Evolutionary conservation across 2,329 filamentous ascomycete species (phyloP).

Genomic region (Cordyceps javanica): DNA sequence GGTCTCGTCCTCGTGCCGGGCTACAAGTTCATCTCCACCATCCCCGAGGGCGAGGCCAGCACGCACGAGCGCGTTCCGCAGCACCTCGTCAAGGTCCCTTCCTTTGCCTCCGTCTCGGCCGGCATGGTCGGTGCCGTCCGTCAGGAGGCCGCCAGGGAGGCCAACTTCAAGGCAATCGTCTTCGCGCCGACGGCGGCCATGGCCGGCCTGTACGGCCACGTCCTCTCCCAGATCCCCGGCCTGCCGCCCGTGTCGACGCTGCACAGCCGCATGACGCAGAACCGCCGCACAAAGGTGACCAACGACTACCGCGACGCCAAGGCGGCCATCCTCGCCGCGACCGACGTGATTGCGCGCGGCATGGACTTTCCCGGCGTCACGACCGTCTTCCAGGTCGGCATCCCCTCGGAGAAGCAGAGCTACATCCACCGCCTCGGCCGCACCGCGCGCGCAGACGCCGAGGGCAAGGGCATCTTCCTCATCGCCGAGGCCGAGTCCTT

Average conservation of each 20-base stretch:
- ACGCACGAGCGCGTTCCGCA: constrained; percentile 75
- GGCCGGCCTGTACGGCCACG: constrained; percentile 43
- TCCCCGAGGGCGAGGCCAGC: constrained; percentile 65
- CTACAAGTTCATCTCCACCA: constrained; percentile 79
- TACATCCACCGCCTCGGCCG: constrained; percentile 65
- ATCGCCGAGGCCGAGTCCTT: constrained; percentile 44
- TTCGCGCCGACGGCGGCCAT: constrained; percentile 62
- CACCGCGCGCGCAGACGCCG: constrained; percentile 58
- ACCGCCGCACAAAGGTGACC: constrained; percentile 49
- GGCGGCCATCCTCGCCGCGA: constrained; percentile 55
- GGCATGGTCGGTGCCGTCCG: constrained; percentile 52
- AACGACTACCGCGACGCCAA: constrained; percentile 53
- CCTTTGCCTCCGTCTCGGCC: constrained; percentile 60
- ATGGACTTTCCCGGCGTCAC: constrained; percentile 69
- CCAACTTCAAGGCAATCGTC: constrained; percentile 75
- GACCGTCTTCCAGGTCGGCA: constrained; percentile 58
- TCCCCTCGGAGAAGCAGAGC: constrained; percentile 53
- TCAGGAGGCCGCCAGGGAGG: constrained; percentile 33
- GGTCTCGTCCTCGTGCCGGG: constrained; percentile 58
- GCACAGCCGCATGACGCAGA: constrained; percentile 46
- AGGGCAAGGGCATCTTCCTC: constrained; percentile 57
- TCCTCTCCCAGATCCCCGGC: constrained; percentile 35
- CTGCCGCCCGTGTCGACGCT: constrained; percentile 39
- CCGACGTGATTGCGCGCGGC: constrained; percentile 64
- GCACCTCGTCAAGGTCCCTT: constrained; percentile 59